Evolutionary conservation across 2,329 filamentous ascomycete genomes (phyloP), one percentile per base, ranked within the genome.

Genomic region (Paracoccidioides lutzii): DNA sequence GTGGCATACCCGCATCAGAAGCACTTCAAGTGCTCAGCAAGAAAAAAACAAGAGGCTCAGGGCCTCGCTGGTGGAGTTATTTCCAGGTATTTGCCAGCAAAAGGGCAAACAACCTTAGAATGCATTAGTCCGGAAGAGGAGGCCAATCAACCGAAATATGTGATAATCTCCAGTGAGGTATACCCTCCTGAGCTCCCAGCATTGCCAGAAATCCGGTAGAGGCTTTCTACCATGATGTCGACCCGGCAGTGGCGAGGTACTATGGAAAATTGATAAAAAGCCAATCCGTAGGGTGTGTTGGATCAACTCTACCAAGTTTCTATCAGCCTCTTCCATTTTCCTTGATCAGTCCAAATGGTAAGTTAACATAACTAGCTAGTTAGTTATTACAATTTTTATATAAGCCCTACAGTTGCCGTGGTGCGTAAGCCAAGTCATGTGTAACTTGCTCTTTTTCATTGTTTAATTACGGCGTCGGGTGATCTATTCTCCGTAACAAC

Each of bases 1-100:
- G 65, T 22, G 69, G 69, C 15, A 59, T 68, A 1, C 56, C 68
- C 4, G 62, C 61, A 0, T 60, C 61, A 28, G 64, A 62, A 41
- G 69, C 65, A 3, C 57, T 69, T 5, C 57, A 59, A 7, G 70
- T 66, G 1, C 56, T 68, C 1, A 56, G 50, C 41, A 55, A 55
- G 37, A 45, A 53, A 40, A 55, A 59, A 28, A n/a, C 54, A 51
- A 9, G 15, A 40, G 5, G 53, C 51, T 33, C 7, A 55, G 48
- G 53, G 48, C 4, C 9, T 4, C 4, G 22, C 28, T 32, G 57
- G 57, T 28, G 52, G 55, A 6, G 51, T 60, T 28, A 44, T 60
- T 32, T 46, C 43, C 42, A 33, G 58, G 41, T 15, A 57, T 42
- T 9, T 60, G 15, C 14, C 52, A 3, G 5, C 9, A 15, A 28